Evolutionary conservation across 1,284 basidiomycete species (phyloP), one percentile per base, ranked within the genome.

Genomic region (Dichomitus squalens): DNA sequence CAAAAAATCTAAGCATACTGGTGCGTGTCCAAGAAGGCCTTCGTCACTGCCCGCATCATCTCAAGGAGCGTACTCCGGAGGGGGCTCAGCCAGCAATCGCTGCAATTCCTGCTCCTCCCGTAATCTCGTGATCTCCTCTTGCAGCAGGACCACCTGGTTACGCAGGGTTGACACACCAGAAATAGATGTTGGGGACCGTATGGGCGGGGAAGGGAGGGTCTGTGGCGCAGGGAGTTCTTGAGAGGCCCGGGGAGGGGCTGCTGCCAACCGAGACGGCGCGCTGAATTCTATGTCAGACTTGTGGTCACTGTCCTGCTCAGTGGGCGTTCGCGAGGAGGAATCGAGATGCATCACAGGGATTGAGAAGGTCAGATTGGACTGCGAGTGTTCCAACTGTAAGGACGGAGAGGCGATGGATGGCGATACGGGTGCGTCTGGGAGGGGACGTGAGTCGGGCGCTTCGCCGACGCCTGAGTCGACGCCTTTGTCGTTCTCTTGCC

Each of bases 81-180:
- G 53, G 7, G 47, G 29, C 31, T 55, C 53, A 9, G 40, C 53
- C 21, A 49, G 14, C 16, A 55, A 33, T 16, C 31, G 20, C 52
- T 49, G 44, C 52, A 54, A 23, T 44, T 54, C 53, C 31, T 41
- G 38, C 40, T 55, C 35, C 47, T 41, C 36, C 14, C 47, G 46
- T 29, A 55, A 21, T 20, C 53, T 36, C 20, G 18, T 11, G 14
- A 55, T 23, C 53, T 55, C 52, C 52, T 54, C 52, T 36, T 49
- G 46, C 31, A 55, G 47, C 20, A 29, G 25, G 8, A 38, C 47
- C 20, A 55, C 46, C 35, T 55, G 53, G 14, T 48, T 43, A 14
- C 38, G 53, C 3, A 55, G 39, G 7, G 39, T 39, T 27, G 47
- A 18, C 0, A 43, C 31, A 25, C 20, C 38, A 1, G 35, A 21